Conservation (phyloP, 371 early-diverging fungal species). For the Mucor plumbeus region DNA sequence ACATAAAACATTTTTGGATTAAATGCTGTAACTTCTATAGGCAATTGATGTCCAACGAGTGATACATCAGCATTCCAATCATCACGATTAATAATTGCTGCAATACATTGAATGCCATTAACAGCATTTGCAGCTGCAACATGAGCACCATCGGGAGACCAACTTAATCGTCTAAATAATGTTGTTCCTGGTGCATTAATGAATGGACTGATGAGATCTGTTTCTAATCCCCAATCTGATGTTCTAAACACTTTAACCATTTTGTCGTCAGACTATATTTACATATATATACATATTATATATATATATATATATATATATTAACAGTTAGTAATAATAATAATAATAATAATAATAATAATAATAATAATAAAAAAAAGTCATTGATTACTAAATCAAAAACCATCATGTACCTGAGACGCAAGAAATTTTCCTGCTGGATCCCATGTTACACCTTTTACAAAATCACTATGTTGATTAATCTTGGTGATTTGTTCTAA, state of each 20-base stretch:
- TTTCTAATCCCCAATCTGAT: slow-evolving; percentile 84
- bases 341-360: too few species aligned
- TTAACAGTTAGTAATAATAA: too few species aligned
- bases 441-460: slow-evolving; percentile 97
- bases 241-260: slow-evolving; percentile 87
- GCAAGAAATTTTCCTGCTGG: slow-evolving; percentile 94
- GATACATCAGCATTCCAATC: slow-evolving; percentile 83
- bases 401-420: slow-evolving; percentile 69
- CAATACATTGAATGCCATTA: slow-evolving; percentile 81
- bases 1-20: slow-evolving; percentile 80
- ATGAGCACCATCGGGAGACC: slow-evolving; percentile 95
- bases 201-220: slow-evolving; percentile 78
- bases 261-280: slow-evolving; percentile 93
- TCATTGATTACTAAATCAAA: background rate
- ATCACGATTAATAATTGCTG: slow-evolving; percentile 80
- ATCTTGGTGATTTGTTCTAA: slow-evolving; percentile 68
- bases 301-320: too few species aligned
- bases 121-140: slow-evolving; percentile 92
- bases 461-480: slow-evolving; percentile 85
- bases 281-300: too few species aligned
- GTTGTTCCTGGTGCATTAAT: slow-evolving; percentile 79
- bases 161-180: slow-evolving; percentile 89
- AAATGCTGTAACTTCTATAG: slow-evolving; percentile 92
- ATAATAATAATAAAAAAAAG: background rate
- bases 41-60: slow-evolving; percentile 88